These are phyloP conservation scores for Microcyclospora pomicola DNA, from an alignment of 2,329 filamentous ascomycete genomes.

Conservation along the genomic window DNA sequence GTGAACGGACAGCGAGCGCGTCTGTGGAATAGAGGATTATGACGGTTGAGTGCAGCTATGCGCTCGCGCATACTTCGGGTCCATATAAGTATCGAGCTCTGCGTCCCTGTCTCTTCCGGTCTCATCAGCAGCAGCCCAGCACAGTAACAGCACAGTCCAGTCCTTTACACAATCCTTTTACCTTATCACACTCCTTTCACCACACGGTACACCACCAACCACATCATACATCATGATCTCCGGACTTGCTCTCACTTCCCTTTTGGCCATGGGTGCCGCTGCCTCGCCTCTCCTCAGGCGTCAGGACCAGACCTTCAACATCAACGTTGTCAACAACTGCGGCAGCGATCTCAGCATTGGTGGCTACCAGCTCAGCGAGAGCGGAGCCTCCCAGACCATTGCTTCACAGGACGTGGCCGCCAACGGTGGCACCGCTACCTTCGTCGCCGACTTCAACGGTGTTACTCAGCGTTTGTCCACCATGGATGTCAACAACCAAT, in stretches of 20 bases:
- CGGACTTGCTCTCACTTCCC: not conserved
- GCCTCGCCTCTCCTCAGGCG: not conserved
- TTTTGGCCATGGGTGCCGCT: not conserved
- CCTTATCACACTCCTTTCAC: no score
- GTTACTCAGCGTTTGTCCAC: conserved; percentile 6
- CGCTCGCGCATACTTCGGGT: no score
- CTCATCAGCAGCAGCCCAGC: no score
- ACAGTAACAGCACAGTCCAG: no score
- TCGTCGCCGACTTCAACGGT: conserved; percentile 3
- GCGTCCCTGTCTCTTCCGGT: no score
- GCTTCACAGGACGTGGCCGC: not conserved
- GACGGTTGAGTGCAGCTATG: no score
- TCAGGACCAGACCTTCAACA: conserved; percentile 3
- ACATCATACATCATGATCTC: not conserved
- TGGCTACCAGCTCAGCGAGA: conserved; percentile 4
- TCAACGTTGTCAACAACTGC: conserved; percentile 7
- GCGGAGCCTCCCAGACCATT: conserved; percentile 2
- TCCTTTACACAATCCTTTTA: no score
- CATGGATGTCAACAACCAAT: conserved; percentile 1
- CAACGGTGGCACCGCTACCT: not conserved
- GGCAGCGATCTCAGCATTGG: conserved; percentile 2
- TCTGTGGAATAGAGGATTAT: no score
- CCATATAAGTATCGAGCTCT: no score
- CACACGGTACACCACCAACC: no score
- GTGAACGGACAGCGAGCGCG: no score